These are phyloP conservation scores for Scopulariopsis brevicaulis DNA, from an alignment of 2,329 filamentous ascomycete genomes.

Conservation along the genomic window DNA sequence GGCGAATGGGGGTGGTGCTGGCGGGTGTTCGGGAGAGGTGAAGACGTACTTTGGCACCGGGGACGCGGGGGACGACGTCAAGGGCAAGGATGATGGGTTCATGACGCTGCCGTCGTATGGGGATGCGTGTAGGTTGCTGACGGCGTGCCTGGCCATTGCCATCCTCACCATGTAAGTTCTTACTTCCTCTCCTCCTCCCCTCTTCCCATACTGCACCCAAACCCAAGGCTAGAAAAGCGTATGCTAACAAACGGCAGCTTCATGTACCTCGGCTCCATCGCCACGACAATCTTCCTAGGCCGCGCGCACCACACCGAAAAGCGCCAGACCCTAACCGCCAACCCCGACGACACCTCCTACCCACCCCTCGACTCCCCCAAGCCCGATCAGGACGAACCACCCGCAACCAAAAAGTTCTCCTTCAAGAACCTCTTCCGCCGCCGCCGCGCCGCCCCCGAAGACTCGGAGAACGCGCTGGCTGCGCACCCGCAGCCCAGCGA, in stretches of 20 bases:
- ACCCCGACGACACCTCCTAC: slow-evolving; percentile 3
- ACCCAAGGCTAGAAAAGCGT: not conserved
- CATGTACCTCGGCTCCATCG: slow-evolving; percentile 64
- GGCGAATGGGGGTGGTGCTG: slow-evolving; percentile 57
- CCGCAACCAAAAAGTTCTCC: slow-evolving; percentile 12
- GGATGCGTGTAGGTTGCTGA: slow-evolving; percentile 62
- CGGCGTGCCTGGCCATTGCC: slow-evolving; percentile 64
- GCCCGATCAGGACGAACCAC: not conserved
- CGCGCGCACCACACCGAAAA: slow-evolving; percentile 66
- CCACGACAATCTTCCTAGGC: slow-evolving; percentile 56
- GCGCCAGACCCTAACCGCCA: slow-evolving; percentile 43
- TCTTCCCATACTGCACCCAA: not conserved
- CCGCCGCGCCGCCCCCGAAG: slow-evolving; percentile 5
- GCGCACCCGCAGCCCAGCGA: slow-evolving; percentile 22
- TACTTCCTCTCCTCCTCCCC: too few species aligned
- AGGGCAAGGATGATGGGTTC: slow-evolving; percentile 27
- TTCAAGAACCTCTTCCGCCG: slow-evolving; percentile 22
- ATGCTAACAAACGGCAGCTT: slow-evolving; percentile 29
- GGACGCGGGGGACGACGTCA: slow-evolving; percentile 34
- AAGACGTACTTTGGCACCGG: slow-evolving; percentile 60
- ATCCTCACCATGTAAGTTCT: slow-evolving; percentile 59
- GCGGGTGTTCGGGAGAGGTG: slow-evolving; percentile 48
- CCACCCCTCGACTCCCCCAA: slow-evolving; percentile 1
- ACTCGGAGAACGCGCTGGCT: slow-evolving; percentile 21
- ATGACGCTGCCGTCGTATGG: slow-evolving; percentile 32